These are phyloP conservation scores for Microsporum canis DNA, from an alignment of 2,329 filamentous ascomycete genomes.

Conservation along the genomic window DNA sequence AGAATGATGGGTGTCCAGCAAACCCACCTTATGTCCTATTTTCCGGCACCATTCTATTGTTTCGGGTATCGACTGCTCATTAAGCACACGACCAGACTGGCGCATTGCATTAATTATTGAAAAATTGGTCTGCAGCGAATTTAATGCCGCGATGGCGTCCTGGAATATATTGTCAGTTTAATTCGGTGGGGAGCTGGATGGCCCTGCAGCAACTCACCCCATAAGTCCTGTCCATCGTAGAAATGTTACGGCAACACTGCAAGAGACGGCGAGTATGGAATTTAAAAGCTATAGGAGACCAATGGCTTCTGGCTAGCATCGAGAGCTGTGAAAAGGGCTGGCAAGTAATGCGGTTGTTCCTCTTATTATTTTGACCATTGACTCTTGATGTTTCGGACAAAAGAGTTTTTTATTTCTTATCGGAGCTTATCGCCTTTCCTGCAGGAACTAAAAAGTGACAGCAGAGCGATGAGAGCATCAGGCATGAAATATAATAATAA, in stretches of 20 bases:
- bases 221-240: constrained; percentile 12
- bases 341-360: neutral
- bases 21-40: constrained; percentile 60
- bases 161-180: constrained; percentile 24
- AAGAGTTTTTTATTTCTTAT: neutral
- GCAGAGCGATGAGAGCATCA: neutral
- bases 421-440: neutral
- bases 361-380: neutral
- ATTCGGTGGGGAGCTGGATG: neutral
- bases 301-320: neutral
- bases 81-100: constrained; percentile 62
- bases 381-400: neutral
- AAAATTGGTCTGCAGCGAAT: constrained; percentile 69
- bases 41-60: constrained; percentile 67
- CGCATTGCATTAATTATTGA: constrained; percentile 64
- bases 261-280: neutral
- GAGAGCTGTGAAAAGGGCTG: neutral
- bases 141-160: constrained; percentile 62
- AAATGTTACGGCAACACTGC: constrained; percentile 1
- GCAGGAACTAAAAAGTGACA: neutral
- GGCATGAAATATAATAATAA: too few species aligned
- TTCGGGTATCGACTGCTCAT: constrained; percentile 66
- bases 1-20: neutral
- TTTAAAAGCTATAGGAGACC: neutral
- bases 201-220: constrained; percentile 1